These are phyloP conservation scores for Paragyromitra xinjiangensis DNA, from an alignment of 495 filamentous ascomycete genomes.

Conservation along the genomic window DNA sequence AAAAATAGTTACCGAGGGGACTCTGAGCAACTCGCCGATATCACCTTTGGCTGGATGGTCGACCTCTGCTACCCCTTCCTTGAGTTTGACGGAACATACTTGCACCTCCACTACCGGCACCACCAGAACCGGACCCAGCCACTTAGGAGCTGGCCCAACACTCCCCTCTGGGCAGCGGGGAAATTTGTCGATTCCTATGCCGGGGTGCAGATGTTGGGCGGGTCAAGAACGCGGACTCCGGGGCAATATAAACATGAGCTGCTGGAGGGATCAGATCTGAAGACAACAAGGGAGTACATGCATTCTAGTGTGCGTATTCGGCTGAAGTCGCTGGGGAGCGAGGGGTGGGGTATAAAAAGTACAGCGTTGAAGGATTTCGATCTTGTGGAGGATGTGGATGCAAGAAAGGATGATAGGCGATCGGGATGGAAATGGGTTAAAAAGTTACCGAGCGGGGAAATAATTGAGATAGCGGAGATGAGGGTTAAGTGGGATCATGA, in stretches of 20 bases:
- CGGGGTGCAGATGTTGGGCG: not conserved
- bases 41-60: conserved; percentile 65
- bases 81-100: conserved; percentile 46
- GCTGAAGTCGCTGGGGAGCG: not conserved
- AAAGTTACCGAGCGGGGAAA: not conserved
- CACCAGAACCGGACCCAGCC: not conserved
- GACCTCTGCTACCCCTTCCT: conserved; percentile 49
- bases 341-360: not conserved
- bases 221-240: not conserved
- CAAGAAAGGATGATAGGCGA: not conserved
- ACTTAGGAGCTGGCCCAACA: not conserved
- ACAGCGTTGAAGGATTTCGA: conserved; percentile 12
- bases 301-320: conserved; percentile 5
- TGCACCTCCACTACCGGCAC: not conserved
- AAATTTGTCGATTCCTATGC: not conserved
- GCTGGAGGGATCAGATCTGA: not conserved
- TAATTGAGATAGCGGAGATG: conserved; percentile 3
- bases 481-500: not conserved
- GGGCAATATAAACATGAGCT: not conserved
- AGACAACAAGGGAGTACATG: not conserved
- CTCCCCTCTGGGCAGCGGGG: not conserved
- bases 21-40: conserved; percentile 49
- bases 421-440: conserved; percentile 8
- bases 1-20: conserved; percentile 17
- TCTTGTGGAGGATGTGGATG: not conserved